Percentiles rank a stretch among this genome's conserved stretches.
Evolutionary conservation across 176 grass and related monocot genomes (phyloP).

Genomic region (Urochloa ruziziensis): DNA sequence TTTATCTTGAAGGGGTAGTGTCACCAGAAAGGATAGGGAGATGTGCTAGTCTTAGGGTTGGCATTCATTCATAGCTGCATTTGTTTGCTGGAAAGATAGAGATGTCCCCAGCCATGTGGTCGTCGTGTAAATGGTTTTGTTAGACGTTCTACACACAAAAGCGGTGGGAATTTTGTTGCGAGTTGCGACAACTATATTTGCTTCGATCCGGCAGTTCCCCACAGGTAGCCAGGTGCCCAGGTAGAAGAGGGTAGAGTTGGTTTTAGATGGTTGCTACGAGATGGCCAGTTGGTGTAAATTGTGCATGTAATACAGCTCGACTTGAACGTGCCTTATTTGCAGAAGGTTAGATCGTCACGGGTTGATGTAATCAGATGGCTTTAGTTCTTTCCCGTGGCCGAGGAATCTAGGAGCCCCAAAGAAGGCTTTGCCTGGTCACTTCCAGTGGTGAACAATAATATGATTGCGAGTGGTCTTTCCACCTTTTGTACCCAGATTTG

Average conservation of each 20-base stretch:
- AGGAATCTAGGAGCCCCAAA: neutral
- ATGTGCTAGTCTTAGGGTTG: slow-evolving; percentile 5
- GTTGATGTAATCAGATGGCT: neutral
- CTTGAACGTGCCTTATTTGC: neutral
- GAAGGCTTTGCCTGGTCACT: neutral
- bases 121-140: slow-evolving; percentile 25
- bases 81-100: slow-evolving; percentile 6
- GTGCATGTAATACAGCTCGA: neutral
- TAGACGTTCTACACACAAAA: neutral
- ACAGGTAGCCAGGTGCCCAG: no score
- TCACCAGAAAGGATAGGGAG: slow-evolving; percentile 16
- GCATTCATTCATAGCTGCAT: neutral
- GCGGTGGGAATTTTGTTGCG: slow-evolving; percentile 20
- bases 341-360: neutral
- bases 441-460: neutral
- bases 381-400: neutral
- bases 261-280: neutral
- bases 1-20: slow-evolving; percentile 5
- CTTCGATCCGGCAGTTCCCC: neutral
- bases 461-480: neutral
- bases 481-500: neutral
- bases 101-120: neutral
- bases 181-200: neutral
- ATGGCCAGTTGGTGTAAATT: slow-evolving; percentile 17
- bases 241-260: neutral